phyloP scores from a whole-genome alignment of 257 asterid species.

The Buddleja alternifolia region DNA sequence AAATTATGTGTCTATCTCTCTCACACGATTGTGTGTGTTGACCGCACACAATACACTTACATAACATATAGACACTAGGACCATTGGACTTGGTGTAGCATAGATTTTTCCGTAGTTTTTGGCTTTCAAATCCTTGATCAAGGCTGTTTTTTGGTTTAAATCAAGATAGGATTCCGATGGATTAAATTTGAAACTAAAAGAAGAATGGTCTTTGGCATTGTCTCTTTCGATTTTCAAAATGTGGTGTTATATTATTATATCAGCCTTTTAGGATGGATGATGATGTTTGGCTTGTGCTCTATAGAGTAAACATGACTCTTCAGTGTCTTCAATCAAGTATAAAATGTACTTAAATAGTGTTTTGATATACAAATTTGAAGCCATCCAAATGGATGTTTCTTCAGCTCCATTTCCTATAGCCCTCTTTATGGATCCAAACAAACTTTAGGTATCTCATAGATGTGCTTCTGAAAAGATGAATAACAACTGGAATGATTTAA shows the following conservation, averaged over 20 bases:
- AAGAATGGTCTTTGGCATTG: neutral
- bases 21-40: too few species aligned
- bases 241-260: neutral
- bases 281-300: slow-evolving; percentile 12
- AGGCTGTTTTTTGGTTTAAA: neutral
- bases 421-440: neutral
- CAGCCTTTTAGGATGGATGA: neutral
- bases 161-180: neutral
- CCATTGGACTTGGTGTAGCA: too few species aligned
- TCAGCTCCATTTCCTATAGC: neutral
- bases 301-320: slow-evolving; percentile 21
- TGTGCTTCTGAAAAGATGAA: neutral
- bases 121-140: neutral
- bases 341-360: neutral
- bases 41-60: too few species aligned
- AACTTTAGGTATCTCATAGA: too few species aligned
- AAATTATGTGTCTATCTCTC: too few species aligned
- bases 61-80: too few species aligned
- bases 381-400: neutral
- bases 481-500: neutral
- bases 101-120: too few species aligned
- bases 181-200: neutral
- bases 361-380: neutral
- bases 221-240: neutral
- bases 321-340: neutral